Base-by-base conservation (phyloP, 257 asterid genomes). In the Plantago major region DNA sequence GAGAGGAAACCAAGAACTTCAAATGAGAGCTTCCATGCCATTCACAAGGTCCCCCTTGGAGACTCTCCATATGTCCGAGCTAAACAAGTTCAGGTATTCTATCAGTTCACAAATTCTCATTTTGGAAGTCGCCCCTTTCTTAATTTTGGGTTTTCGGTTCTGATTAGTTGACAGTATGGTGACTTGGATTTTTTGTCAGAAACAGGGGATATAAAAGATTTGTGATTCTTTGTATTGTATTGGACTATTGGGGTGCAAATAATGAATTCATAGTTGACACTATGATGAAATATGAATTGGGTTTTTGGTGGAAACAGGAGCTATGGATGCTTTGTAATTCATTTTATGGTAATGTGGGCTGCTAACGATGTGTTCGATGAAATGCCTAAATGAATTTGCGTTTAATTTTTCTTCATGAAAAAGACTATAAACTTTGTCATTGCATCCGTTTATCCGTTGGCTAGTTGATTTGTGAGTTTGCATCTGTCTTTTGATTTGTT, bases 61-160 rank as follows among this genome's bases (percentile, higher is more conserved):
- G 87, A 89, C 55, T 93, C 99, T 42, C 96, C 97, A 1, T 93
- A 93, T 62, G 91, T 84, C 38, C 74, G 79, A 66, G 99, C 99
- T 28, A 93, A 93, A 63, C 91, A 76, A 50, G n/a, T n/a, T n/a
- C n/a, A n/a, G n/a, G n/a, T n/a, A n/a, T n/a, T n/a, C n/a, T n/a
- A n/a, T n/a, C n/a, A 95, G 18, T 71, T 63, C 40, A 5, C 38
- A 30, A 30, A 3, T 30, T 30, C 15, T 47, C 11, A 5, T 12
- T 55, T 65, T 28, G 55, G 0, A 11, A 28, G 5, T 55, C 51
- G 53, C 53, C 10, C 71, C 71, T 30, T 42, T 43, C 0, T 42
- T 15, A 4, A 38, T 18, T 43, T 58, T 19, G 3, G 3, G 45
- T 13, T n/a, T n/a, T 14, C 1, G 30, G n/a, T n/a, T n/a, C 14